Evolutionary conservation across 2,329 filamentous ascomycete genomes (phyloP).

Genomic region (Fusarium scirpi): DNA sequence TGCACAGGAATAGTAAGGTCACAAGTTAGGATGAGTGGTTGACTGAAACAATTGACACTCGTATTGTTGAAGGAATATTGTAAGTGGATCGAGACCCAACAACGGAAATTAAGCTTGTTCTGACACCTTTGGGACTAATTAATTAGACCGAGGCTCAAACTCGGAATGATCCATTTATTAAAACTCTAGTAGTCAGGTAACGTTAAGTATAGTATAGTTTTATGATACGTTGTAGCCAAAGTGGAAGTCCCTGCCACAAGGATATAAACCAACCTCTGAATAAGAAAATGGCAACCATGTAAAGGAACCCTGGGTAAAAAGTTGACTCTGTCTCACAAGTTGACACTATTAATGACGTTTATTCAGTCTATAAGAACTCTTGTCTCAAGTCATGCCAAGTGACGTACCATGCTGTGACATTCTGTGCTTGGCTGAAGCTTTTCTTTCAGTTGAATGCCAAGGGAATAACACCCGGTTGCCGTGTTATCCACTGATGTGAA

Average conservation of each 20-base stretch:
- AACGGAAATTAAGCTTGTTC: conserved; percentile 5
- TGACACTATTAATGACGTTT: background rate
- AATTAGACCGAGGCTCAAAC: background rate
- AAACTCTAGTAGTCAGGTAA: background rate
- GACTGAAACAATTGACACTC: background rate
- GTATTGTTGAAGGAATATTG: background rate
- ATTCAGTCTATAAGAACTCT: background rate
- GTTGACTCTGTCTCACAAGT: background rate
- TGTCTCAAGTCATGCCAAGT: background rate
- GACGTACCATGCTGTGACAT: conserved; percentile 16
- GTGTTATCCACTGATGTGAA: conserved; percentile 22
- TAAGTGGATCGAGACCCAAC: background rate
- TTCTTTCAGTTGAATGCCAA: conserved; percentile 13
- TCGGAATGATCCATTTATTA: background rate
- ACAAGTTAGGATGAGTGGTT: background rate
- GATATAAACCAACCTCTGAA: background rate
- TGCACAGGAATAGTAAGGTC: background rate
- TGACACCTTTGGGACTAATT: background rate
- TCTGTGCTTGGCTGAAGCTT: conserved; percentile 12
- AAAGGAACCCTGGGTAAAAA: background rate
- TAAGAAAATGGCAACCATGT: background rate
- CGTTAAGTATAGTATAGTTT: background rate
- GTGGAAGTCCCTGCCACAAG: background rate
- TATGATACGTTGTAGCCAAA: background rate
- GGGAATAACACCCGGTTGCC: conserved; percentile 6